Conservation (phyloP, 371 early-diverging fungal species). For the Mortierella polycephala region DNA sequence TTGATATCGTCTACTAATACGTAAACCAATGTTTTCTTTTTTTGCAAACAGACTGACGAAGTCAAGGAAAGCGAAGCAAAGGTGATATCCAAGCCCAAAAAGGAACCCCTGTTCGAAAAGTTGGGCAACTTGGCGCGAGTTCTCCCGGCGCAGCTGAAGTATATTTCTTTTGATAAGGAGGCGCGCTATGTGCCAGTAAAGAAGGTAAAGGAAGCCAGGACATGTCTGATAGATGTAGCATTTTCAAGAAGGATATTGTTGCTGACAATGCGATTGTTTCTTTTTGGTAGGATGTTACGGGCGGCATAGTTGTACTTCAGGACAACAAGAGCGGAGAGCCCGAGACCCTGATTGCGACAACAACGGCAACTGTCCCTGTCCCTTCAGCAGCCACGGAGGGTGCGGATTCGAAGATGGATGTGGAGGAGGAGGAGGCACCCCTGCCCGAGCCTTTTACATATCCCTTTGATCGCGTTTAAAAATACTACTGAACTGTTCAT, state of each 20-base stretch:
- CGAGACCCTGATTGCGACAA: constrained; percentile 66
- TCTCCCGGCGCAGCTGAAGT: constrained; percentile 87
- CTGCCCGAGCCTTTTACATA: constrained; percentile 92
- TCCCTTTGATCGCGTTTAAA: constrained; percentile 64
- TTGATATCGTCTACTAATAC: background rate
- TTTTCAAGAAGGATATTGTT: background rate
- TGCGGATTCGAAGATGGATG: constrained; percentile 54
- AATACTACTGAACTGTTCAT: background rate
- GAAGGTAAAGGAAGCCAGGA: constrained; percentile 55
- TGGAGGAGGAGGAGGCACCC: constrained; percentile 74
- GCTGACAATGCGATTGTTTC: constrained; percentile 1
- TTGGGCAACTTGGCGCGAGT: constrained; percentile 92
- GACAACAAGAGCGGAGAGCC: constrained; percentile 70
- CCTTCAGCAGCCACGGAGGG: constrained; percentile 14
- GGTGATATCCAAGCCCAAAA: constrained; percentile 66
- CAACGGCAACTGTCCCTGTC: constrained; percentile 13
- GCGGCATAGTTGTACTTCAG: constrained; percentile 82
- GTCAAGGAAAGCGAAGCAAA: constrained; percentile 61
- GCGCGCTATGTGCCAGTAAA: constrained; percentile 92
- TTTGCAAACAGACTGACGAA: constrained; percentile 34
- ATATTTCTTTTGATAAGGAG: constrained; percentile 84
- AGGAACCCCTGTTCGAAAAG: constrained; percentile 77
- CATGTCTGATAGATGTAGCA: background rate
- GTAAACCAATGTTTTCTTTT: background rate
- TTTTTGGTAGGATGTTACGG: constrained; percentile 62